A percentile compares a stretch with the other conserved stretches of the same genome.
Conservation (phyloP, 805 yeast species). For the Blastobotrys parvus region DNA sequence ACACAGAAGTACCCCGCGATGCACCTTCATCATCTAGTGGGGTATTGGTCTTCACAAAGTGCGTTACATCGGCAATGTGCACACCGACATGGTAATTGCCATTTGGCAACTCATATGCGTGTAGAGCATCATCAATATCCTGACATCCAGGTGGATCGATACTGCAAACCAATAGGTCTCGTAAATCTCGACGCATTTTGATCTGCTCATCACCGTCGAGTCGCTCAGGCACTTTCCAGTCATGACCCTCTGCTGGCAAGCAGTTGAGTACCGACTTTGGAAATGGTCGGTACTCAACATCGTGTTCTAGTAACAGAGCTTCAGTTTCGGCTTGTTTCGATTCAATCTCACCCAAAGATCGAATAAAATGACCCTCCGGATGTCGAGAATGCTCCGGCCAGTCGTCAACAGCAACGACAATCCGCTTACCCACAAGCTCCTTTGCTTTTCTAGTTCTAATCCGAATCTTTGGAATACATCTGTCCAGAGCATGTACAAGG, state of each 20-base stretch:
- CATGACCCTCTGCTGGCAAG: conserved; percentile 85
- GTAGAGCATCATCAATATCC: conserved; percentile 97
- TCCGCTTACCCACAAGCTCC: conserved; percentile 78
- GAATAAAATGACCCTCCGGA: conserved; percentile 93
- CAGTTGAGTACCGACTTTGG: conserved; percentile 87
- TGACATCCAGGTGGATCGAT: conserved; percentile 98
- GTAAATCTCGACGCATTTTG: conserved; percentile 65
- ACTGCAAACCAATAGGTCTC: conserved; percentile 86
- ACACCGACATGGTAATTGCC: conserved; percentile 98
- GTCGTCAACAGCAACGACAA: conserved; percentile 84
- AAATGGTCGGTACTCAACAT: conserved; percentile 93
- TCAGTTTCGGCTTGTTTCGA: conserved; percentile 94
- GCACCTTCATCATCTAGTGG: conserved; percentile 95
- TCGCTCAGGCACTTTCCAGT: conserved; percentile 80
- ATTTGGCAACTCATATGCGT: conserved; percentile 74
- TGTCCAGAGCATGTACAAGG: conserved; percentile 83
- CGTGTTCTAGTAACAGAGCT: conserved; percentile 86
- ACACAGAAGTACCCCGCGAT: conserved; percentile 93
- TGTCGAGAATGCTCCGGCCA: conserved; percentile 81
- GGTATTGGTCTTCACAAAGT: conserved; percentile 88
- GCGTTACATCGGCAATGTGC: conserved; percentile 98
- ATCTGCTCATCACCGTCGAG: conserved; percentile 31
- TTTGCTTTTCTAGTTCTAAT: conserved; percentile 81
- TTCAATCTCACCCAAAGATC: conserved; percentile 84
- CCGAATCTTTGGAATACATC: conserved; percentile 75